These are phyloP conservation scores for Mesembryanthemum crystallinum DNA, from an alignment of 148 eudicot genomes.

Conservation along the genomic window DNA sequence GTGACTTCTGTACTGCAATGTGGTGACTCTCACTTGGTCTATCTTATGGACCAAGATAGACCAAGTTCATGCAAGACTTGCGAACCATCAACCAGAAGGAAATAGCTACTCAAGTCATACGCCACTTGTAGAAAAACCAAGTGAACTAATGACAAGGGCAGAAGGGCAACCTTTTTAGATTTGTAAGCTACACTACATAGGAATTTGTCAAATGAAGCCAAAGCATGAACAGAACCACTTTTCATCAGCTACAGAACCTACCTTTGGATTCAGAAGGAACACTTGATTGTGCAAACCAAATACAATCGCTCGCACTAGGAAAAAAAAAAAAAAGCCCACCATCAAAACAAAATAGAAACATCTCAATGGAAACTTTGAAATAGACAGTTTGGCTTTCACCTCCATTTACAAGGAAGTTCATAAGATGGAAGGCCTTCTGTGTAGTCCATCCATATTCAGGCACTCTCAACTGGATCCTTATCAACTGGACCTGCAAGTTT, in stretches of 20 bases:
- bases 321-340: neutral
- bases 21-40: no score
- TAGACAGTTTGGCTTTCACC: constrained; percentile 38
- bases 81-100: no score
- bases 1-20: no score
- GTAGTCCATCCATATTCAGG: constrained; percentile 94
- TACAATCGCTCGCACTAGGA: constrained; percentile 76
- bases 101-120: neutral
- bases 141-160: neutral
- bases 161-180: neutral
- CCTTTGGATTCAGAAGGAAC: constrained; percentile 62
- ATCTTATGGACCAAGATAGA: no score
- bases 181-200: neutral
- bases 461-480: constrained; percentile 77
- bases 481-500: constrained; percentile 67
- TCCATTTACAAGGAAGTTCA: constrained; percentile 93
- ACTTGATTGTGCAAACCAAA: constrained; percentile 77
- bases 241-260: constrained; percentile 24
- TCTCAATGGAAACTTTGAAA: neutral
- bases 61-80: no score
- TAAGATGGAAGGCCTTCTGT: constrained; percentile 85
- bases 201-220: no score
- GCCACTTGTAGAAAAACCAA: neutral
- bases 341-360: constrained; percentile 7
- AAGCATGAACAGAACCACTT: no score